Conservation (phyloP, 2,329 filamentous ascomycete genomes). For the Aspergillus hiratsukae region DNA sequence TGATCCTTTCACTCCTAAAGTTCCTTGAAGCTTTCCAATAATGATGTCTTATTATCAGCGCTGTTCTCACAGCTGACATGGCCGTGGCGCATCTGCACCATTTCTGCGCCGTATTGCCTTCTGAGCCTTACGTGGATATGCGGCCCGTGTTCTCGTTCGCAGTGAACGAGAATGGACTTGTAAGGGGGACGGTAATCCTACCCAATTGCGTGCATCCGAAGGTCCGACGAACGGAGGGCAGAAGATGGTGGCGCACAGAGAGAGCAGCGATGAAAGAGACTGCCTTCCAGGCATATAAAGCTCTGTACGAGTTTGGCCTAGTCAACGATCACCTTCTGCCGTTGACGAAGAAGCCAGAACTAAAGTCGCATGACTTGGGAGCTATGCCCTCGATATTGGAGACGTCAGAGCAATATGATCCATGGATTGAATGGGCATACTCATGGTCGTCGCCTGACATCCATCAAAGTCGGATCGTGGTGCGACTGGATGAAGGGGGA, state of each 20-base stretch:
- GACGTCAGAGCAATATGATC: conserved; percentile 27
- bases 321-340: conserved; percentile 77
- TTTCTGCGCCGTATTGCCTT: conserved; percentile 65
- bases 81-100: conserved; percentile 74
- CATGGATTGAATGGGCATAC: conserved; percentile 25
- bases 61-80: conserved; percentile 66
- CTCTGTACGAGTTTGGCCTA: conserved; percentile 65
- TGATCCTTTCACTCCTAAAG: neutral
- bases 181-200: conserved; percentile 60
- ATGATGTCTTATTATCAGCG: conserved; percentile 39
- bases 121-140: conserved; percentile 56
- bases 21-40: neutral
- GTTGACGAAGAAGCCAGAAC: conserved; percentile 29
- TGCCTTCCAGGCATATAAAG: conserved; percentile 72
- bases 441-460: conserved; percentile 21
- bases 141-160: conserved; percentile 59
- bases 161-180: conserved; percentile 11
- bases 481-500: conserved; percentile 12
- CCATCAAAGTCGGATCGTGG: conserved; percentile 19
- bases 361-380: conserved; percentile 8
- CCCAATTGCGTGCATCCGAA: conserved; percentile 64
- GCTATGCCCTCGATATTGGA: conserved; percentile 20
- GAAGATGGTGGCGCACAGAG: conserved; percentile 63
- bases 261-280: conserved; percentile 73
- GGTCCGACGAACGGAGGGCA: conserved; percentile 53